Evolutionary conservation across 305 asterid species (phyloP).

Genomic region (Fraxinus nigra): DNA sequence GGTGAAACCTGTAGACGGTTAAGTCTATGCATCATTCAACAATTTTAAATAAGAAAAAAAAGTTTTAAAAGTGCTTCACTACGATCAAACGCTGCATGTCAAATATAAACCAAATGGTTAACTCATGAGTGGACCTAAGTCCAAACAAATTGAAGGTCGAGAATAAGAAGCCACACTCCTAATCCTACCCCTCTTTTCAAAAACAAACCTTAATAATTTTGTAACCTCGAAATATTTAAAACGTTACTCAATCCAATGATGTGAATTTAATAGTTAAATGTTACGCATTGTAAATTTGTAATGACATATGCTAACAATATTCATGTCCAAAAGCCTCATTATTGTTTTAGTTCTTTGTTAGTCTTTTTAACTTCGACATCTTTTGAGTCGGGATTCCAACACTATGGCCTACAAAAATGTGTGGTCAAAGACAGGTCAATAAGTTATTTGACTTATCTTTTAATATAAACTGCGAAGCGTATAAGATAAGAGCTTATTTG

Average conservation of each 20-base stretch:
- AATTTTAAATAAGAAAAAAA: too few species aligned
- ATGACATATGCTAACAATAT: background rate
- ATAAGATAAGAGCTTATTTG: background rate
- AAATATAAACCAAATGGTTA: background rate
- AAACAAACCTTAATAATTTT: too few species aligned
- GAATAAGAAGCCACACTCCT: background rate
- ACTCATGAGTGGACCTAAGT: background rate
- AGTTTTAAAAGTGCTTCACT: background rate
- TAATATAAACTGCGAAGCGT: too few species aligned
- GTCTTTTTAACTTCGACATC: too few species aligned
- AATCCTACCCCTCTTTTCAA: background rate
- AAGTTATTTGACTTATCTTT: background rate
- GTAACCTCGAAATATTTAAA: background rate
- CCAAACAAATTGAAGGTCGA: background rate
- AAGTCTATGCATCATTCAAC: background rate
- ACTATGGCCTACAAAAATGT: background rate
- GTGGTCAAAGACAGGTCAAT: background rate
- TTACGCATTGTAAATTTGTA: background rate
- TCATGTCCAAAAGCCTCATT: background rate
- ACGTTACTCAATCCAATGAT: background rate
- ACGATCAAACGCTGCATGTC: background rate
- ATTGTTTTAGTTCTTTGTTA: background rate
- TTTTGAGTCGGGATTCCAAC: too few species aligned
- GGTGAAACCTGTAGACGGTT: background rate
- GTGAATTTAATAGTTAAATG: background rate